These are phyloP conservation scores for Annulohypoxylon moriforme DNA, from an alignment of 495 filamentous ascomycete genomes.

Conservation along the genomic window DNA sequence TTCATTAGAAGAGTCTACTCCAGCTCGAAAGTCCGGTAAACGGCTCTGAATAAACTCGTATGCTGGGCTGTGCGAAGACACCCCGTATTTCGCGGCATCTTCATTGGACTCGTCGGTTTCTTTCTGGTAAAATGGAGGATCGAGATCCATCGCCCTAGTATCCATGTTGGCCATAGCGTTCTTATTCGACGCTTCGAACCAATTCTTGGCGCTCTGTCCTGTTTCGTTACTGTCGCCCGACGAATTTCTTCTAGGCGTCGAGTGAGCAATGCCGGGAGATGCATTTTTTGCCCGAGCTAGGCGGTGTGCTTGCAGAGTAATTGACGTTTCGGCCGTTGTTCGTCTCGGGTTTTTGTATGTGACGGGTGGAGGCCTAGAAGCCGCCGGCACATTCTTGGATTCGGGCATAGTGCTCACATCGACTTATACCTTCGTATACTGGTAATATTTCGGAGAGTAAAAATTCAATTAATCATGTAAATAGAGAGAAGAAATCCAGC, in stretches of 20 bases:
- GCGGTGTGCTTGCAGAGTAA: constrained; percentile 55
- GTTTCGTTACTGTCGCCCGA: constrained; percentile 58
- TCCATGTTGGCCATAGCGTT: constrained; percentile 51
- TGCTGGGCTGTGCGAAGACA: constrained; percentile 31
- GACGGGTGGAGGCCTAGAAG: constrained; percentile 44
- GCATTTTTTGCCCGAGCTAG: constrained; percentile 53
- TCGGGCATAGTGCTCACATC: constrained; percentile 43
- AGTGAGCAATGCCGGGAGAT: constrained; percentile 20
- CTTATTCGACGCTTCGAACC: constrained; percentile 61
- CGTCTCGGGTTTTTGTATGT: constrained; percentile 55
- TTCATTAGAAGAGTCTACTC: constrained; percentile 5
- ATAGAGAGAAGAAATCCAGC: neutral
- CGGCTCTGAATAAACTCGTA: constrained; percentile 27
- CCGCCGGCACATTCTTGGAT: constrained; percentile 38
- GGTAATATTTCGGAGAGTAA: constrained; percentile 16
- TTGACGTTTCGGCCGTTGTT: constrained; percentile 53
- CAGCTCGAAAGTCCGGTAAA: neutral
- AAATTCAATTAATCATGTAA: constrained; percentile 20
- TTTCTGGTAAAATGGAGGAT: constrained; percentile 66
- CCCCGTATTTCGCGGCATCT: constrained; percentile 32
- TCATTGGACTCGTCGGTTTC: constrained; percentile 59
- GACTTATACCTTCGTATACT: constrained; percentile 40
- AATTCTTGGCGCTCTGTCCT: constrained; percentile 54
- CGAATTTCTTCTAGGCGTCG: constrained; percentile 50
- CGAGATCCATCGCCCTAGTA: constrained; percentile 57